Base-by-base conservation (phyloP, 2,329 filamentous ascomycete species). In the Colletotrichum godetiae region DNA sequence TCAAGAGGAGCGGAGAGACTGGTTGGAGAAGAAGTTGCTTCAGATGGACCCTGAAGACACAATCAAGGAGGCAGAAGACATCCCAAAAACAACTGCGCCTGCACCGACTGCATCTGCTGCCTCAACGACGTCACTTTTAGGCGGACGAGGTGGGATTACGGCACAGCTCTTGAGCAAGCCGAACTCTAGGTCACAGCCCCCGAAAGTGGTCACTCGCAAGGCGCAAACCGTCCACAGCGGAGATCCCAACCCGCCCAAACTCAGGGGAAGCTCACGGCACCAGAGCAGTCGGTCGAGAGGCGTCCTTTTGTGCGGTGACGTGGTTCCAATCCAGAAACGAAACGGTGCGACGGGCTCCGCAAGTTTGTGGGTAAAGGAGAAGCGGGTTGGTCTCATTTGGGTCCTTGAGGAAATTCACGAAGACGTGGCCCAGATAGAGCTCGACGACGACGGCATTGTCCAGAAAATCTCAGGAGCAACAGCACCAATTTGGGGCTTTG, bases 281-380 rank as follows among this genome's bases (percentile, higher is more conserved):
- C 88, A 91, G 65, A 90, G 89, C 76, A 93, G 90, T 78, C 95
- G 94, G 76, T 97, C 95, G 29, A 89, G 95, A 77, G 96, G 96
- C 3, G 97, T 99, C 31, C 83, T 99, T 65, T 88, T 99, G 1
- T 99, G 97, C 77, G 97, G 97, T 56, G 97, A 99, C 81, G 96
- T 99, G n/a, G 95, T 99, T 22, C 97, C 97, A 0, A 99, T 99
- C 73, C 94, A 95, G 81, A 99, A 98, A 83, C 91, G 97, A 74
- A 98, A 99, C 78, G 97, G 97, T 4, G 90, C 93, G 12, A 96
- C 93, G 5, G 97, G 97, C 2, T 95, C 97, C 71, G 97, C 97
- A 49, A 98, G 95, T 82, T 86, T 99, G 52, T 99, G 97, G 97
- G 97, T 99, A 4, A 99, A 99, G 85, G 97, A 99, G 82, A 99